A percentile compares a stretch with the other conserved stretches of the same genome.
Evolutionary conservation across 73 alveolate genomes (phyloP).

Genomic region (Stentor roeselii): DNA sequence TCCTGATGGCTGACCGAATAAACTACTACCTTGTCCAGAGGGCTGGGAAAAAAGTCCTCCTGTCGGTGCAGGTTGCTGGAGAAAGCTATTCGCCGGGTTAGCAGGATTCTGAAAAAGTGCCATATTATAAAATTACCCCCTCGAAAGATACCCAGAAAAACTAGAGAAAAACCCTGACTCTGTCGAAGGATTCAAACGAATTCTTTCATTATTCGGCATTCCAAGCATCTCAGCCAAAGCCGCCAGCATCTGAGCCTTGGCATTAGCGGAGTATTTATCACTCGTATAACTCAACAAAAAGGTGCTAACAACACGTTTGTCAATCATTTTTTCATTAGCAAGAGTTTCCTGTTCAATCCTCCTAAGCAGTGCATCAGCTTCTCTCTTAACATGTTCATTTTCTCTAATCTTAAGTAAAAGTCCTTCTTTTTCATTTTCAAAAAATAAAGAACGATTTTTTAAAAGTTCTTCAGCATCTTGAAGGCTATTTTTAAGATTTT

Average conservation of each 20-base stretch:
- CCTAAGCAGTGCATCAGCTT: not conserved
- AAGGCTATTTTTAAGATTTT: too few relatives aligned
- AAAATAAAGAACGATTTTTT: not conserved
- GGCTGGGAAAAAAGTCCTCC: too few relatives aligned
- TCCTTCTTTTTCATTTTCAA: not conserved
- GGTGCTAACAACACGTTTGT: not conserved
- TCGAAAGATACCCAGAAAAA: not conserved
- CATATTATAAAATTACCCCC: not conserved
- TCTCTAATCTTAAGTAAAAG: not conserved
- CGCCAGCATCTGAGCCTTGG: not conserved
- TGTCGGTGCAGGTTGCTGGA: too few relatives aligned
- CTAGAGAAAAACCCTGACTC: not conserved
- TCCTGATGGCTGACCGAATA: too few relatives aligned
- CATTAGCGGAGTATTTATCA: not conserved
- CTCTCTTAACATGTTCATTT: not conserved
- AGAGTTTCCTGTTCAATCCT: not conserved
- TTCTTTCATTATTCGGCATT: not conserved
- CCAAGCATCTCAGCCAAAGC: conserved; percentile 1
- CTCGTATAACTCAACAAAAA: not conserved
- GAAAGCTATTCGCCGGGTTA: too few relatives aligned
- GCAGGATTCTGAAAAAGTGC: too few relatives aligned
- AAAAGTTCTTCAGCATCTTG: not conserved
- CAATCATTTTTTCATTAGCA: not conserved
- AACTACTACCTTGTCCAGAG: too few relatives aligned
- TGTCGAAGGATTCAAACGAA: too few relatives aligned